Evolutionary conservation across 352 stramenopile species (phyloP), one percentile per base, ranked within the genome.

Genomic region (Globisporangium okanoganense): DNA sequence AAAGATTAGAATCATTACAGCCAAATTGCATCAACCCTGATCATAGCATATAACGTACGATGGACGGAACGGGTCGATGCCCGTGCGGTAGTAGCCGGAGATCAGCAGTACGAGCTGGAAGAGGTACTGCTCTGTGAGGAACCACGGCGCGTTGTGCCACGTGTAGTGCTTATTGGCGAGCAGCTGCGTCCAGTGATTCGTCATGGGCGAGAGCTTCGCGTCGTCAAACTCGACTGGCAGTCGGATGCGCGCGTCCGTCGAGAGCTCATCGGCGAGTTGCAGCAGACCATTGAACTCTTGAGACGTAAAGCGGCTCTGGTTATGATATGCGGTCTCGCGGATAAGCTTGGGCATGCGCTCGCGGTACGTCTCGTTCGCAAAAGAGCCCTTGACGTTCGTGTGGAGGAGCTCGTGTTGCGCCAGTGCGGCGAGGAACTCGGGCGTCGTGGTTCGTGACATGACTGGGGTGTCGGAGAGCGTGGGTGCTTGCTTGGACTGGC

Each of bases 121-220:
- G 65, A 90, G 74, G 70, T 92, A 92, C 50, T 85, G 78, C 58
- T 92, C 82, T 12, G 76, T 72, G 40, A 89, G 44, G 68, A 92
- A 92, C 78, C 80, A 90, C 31, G 82, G 76, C n/a, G 72, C 71
- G 56, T 87, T 76, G 60, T 88, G 79, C 82, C 82, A 92, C 58
- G 76, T 87, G 58, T 87, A 87, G 20, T 40, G 48, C 13, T 82
- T 71, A 33, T 61, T 72, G 6, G 61, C 53, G 2, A 87, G 67
- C 40, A 89, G 48, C 13, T 51, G 31, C 25, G 71, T 70, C 77
- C 78, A 92, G 56, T 92, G 71, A 14, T 31, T 35, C 9, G 67
- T 81, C 9, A 66, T 79, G 0, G 75, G 67, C 5, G 76, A 77
- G 40, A 81, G 70, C 27, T n/a, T 55, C 13, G 74, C 49, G 40